These are phyloP conservation scores for Triticum monococcum DNA, from an alignment of 176 grass and related monocot species.

Conservation along the genomic window DNA sequence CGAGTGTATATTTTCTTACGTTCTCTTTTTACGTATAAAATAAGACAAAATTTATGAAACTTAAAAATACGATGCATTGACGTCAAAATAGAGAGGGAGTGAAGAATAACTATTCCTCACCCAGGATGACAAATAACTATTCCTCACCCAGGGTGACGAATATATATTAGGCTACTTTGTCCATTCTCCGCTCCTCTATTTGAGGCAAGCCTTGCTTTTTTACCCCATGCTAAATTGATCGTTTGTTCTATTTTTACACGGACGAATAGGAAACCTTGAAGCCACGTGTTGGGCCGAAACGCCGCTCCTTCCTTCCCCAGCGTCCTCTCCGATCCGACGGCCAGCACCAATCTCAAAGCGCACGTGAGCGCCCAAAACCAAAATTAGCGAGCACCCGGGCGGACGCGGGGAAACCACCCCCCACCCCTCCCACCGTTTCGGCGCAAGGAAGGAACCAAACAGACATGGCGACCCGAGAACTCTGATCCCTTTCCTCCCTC, in stretches of 20 bases:
- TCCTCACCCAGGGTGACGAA: too few species aligned
- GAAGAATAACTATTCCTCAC: too few species aligned
- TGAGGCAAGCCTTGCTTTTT: neutral
- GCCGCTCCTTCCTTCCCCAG: neutral
- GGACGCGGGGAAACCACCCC: conserved; percentile 22
- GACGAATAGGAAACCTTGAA: conserved; percentile 25
- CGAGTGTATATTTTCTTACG: too few species aligned
- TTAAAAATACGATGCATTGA: too few species aligned
- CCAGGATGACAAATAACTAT: too few species aligned
- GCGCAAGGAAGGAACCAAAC: neutral
- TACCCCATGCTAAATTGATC: neutral
- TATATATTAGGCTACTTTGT: neutral
- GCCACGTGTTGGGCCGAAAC: conserved; percentile 14
- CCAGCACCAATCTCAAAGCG: conserved; percentile 9
- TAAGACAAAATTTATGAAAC: too few species aligned
- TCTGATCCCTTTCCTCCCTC: neutral
- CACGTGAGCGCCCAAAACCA: neutral
- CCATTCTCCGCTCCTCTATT: neutral
- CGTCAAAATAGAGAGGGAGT: too few species aligned
- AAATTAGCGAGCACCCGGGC: neutral
- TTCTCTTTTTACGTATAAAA: too few species aligned
- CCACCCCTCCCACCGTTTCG: neutral
- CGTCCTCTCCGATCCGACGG: neutral
- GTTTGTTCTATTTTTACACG: neutral
- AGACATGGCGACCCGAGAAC: neutral